Evolutionary conservation across 2,329 filamentous ascomycete genomes (phyloP).

Genomic region (Exophiala bonariae): DNA sequence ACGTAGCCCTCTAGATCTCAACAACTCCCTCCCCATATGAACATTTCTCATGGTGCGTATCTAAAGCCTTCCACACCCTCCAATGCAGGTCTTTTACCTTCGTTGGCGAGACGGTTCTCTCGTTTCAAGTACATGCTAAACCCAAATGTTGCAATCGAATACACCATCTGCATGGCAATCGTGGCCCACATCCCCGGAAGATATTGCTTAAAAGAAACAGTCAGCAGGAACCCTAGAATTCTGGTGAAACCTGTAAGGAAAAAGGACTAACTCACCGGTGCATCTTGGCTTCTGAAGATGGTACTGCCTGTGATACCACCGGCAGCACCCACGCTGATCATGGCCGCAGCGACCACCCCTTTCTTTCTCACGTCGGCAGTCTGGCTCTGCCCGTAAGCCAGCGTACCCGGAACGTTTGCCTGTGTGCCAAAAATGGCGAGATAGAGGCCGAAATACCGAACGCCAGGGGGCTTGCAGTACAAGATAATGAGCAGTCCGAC

Average conservation of each 20-base stretch:
- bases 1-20: no score
- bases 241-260: no score
- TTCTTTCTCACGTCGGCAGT: conserved; percentile 11
- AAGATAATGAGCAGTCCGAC: conserved; percentile 69
- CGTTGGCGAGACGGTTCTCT: conserved; percentile 20
- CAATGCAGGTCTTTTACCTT: conserved; percentile 18
- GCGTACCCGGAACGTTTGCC: conserved; percentile 7
- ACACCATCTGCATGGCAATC: conserved; percentile 18
- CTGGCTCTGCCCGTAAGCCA: conserved; percentile 15
- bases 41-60: conserved; percentile 17
- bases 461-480: background rate
- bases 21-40: no score
- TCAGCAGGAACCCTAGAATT: background rate
- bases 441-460: conserved; percentile 5
- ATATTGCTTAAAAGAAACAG: conserved; percentile 10
- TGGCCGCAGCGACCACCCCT: conserved; percentile 14
- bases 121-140: conserved; percentile 21
- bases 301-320: conserved; percentile 16
- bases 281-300: conserved; percentile 60
- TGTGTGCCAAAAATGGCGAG: conserved; percentile 59
- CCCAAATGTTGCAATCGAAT: conserved; percentile 9
- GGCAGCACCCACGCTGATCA: conserved; percentile 14
- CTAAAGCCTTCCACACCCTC: conserved; percentile 20
- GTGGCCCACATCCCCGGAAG: conserved; percentile 24
- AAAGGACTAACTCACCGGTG: no score